A percentile compares a stretch with the other conserved stretches of the same genome.
These are phyloP conservation scores for Chloris gayana DNA, from an alignment of 176 grass and related monocot genomes.

Conservation along the genomic window DNA sequence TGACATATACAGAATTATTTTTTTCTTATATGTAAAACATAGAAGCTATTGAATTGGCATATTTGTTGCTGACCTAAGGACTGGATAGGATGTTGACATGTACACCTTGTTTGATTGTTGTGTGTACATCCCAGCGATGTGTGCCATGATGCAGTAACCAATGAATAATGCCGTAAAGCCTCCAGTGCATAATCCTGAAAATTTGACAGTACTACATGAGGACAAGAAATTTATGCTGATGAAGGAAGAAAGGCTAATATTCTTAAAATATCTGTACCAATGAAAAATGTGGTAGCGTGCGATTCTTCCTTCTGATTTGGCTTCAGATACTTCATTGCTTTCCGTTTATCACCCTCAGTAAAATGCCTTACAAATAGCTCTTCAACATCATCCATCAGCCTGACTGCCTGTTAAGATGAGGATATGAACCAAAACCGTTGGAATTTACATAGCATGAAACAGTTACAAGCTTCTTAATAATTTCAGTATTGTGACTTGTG, in stretches of 20 bases:
- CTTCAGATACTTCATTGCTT: conserved; percentile 96
- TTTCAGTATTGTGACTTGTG: conserved; percentile 8
- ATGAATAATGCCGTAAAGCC: conserved; percentile 75
- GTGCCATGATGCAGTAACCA: conserved; percentile 94
- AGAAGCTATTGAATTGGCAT: conserved; percentile 30
- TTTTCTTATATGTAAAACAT: conserved; percentile 4
- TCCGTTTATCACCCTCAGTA: conserved; percentile 69
- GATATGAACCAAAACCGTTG: conserved; percentile 15
- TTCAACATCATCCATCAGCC: conserved; percentile 87
- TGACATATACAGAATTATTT: neutral
- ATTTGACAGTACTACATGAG: conserved; percentile 26
- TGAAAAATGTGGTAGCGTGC: conserved; percentile 88
- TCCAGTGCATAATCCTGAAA: conserved; percentile 86
- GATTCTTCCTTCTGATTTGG: conserved; percentile 85
- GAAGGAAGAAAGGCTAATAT: conserved; percentile 23
- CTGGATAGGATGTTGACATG: conserved; percentile 97
- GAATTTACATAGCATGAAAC: conserved; percentile 10
- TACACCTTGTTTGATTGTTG: conserved; percentile 76
- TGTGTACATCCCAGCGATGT: conserved; percentile 86
- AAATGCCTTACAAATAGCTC: conserved; percentile 88
- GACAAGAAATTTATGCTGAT: conserved; percentile 24
- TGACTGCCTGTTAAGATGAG: conserved; percentile 66
- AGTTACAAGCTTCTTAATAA: neutral
- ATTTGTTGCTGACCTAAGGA: conserved; percentile 65
- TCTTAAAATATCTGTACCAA: conserved; percentile 60